Evolutionary conservation across 306 rosid genomes (phyloP), one percentile per base, ranked within the genome.

Genomic region (Crataegus laevigata): DNA sequence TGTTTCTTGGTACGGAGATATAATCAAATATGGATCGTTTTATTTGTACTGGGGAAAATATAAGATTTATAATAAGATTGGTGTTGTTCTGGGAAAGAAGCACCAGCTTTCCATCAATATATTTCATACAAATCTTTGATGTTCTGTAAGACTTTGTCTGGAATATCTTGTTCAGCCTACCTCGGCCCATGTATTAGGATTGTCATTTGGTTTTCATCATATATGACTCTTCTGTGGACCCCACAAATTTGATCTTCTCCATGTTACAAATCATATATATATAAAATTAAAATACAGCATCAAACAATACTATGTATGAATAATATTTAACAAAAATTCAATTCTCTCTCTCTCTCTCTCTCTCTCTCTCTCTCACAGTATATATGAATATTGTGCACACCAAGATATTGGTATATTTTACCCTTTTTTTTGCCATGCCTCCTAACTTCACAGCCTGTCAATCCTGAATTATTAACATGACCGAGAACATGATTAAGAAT

Each of bases 361-460:
- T 78, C 69, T 75, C 74, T 38, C 73, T 77, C 83, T 66, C 30
- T 63, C 70, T 69, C 81, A 43, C 10, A 14, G 69, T 19, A 34
- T 21, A 18, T 19, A 65, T 65, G 50, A 65, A 65, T 34, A 61
- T 74, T 74, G 77, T 75, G 67, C 78, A 75, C 75, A 74, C 88
- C 77, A 43, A 83, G 80, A 87, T 91, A 83, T 79, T 83, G 79
- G 61, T 15, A 47, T 73, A 50, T 77, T 78, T 74, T 86, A 85
- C 75, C 83, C 78, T 80, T 77, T 74, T 76, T 75, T 47, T 47
- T 47, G 54, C 77, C 81, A 78, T 78, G 81, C 86, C 77, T 84
- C 81, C 86, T 69, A 83, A 80, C 85, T 65, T 82, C 88, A 93
- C 98, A 93, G 97, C 84, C 98, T 91, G 97, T 89, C 96, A 88